Evolutionary conservation across 129 eudicot genomes (phyloP).

Genomic region (Chrysanthemum makinoi): DNA sequence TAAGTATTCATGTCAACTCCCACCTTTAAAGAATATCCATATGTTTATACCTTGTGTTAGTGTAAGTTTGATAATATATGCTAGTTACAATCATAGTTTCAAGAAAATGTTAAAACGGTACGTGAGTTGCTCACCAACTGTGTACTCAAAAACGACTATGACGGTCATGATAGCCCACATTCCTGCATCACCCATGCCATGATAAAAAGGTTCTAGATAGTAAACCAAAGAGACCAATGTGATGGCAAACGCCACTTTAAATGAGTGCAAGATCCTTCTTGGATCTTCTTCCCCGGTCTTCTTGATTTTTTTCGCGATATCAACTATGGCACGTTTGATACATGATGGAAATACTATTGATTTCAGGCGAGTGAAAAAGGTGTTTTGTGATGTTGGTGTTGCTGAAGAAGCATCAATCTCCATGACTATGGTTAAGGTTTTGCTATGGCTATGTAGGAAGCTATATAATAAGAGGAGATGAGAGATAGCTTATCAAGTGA

Average conservation of each 20-base stretch:
- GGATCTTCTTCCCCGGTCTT: slow-evolving; percentile 63
- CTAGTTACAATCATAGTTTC: too few species aligned
- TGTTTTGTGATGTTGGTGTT: slow-evolving; percentile 10
- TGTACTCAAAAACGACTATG: slow-evolving; percentile 71
- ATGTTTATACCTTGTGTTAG: too few species aligned
- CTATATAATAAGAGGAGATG: slow-evolving; percentile 24
- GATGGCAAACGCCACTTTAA: slow-evolving; percentile 69
- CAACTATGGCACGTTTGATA: slow-evolving; percentile 30
- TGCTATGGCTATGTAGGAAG: slow-evolving; percentile 4
- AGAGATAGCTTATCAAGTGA: slow-evolving; percentile 39
- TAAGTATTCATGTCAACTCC: too few species aligned
- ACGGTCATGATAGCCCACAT: slow-evolving; percentile 85
- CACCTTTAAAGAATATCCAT: too few species aligned
- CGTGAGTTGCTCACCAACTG: slow-evolving; percentile 51
- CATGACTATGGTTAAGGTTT: slow-evolving; percentile 18
- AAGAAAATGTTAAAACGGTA: too few species aligned
- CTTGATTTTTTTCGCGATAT: slow-evolving; percentile 26
- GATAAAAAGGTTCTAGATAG: slow-evolving; percentile 58
- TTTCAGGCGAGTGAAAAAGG: not conserved
- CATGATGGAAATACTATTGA: slow-evolving; percentile 19
- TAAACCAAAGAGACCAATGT: slow-evolving; percentile 65
- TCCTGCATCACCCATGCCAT: slow-evolving; percentile 66
- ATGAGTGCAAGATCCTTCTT: slow-evolving; percentile 53
- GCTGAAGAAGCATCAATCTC: slow-evolving; percentile 30
- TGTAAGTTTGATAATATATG: too few species aligned